Evolutionary conservation across 495 filamentous ascomycete species (phyloP).

Genomic region (Parmelia sp.): DNA sequence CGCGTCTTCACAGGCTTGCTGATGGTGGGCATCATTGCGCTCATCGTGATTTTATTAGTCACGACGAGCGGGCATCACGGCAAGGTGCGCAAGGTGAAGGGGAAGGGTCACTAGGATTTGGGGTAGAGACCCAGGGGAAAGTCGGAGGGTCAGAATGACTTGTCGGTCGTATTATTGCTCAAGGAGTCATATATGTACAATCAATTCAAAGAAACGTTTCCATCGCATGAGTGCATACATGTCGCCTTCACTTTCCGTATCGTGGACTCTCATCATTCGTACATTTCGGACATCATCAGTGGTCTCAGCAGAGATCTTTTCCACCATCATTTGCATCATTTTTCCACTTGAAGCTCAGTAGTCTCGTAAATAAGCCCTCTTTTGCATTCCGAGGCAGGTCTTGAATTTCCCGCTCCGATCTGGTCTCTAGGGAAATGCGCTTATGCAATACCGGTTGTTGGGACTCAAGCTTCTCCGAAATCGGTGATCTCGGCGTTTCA

Average conservation of each 20-base stretch:
- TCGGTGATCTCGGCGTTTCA: neutral
- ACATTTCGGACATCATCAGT: neutral
- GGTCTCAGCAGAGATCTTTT: neutral
- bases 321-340: neutral
- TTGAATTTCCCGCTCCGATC: constrained; percentile 3
- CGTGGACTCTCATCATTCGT: neutral
- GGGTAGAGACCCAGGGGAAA: too few species aligned
- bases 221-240: neutral
- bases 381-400: neutral
- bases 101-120: too few species aligned
- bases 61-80: too few species aligned
- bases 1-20: too few species aligned
- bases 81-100: too few species aligned
- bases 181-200: neutral
- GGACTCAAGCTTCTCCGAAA: neutral
- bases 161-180: too few species aligned
- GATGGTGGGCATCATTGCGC: too few species aligned
- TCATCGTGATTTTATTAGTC: too few species aligned
- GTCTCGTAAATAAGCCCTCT: neutral
- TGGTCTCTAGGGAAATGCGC: neutral
- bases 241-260: neutral
- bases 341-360: constrained; percentile 8
- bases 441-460: neutral
- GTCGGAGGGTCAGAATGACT: too few species aligned
- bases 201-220: neutral